Evolutionary conservation across 2,329 filamentous ascomycete species (phyloP), one percentile per base, ranked within the genome.

Genomic region (Leptosphaerulina australis): DNA sequence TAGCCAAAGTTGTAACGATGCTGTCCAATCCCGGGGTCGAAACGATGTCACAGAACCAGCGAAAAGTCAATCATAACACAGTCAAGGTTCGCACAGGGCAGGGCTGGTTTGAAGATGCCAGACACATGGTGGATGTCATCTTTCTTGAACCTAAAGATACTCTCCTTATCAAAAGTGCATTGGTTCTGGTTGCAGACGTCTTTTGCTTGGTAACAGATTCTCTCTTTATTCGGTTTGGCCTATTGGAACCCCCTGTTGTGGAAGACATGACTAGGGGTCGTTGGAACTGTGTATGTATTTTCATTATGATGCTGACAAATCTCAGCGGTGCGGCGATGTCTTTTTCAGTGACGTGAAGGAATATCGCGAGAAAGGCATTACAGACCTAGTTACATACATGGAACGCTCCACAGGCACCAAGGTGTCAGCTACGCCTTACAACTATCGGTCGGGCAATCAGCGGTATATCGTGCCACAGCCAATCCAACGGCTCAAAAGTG

Each of bases 201-300:
- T 11, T 48, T 11, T 22, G 10, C 12, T 20, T 48, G 15, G 17
- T 11, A 17, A 55, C 28, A 7, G 38, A 54, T 22, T 11, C 20
- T 9, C 21, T 53, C 5, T 24, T 50, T 4, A 36, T 46, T 11
- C 15, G 35, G 3, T 30, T 28, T 18, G 50, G 55, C 0, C 22
- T 31, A 1, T n/a, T 60, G 5, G 57, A 60, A 20, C 47, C 44
- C 6, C 15, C 39, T 3, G 34, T 59, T 5, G 37, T 22, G 7
- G 29, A 29, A 17, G 41, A 34, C 12, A 44, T 7, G 34, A 26
- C 43, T 2, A 53, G 60, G 6, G 35, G 64, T 5, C 48, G 53
- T n/a, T 66, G 63, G 62, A 41, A 46, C 47, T 58, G 60, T 22
- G 62, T 67, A 49, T 43, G 60, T 62, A 22, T 6, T 38, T 8